These are phyloP conservation scores for Penicillium tannophilum DNA, from an alignment of 495 filamentous ascomycete species.

Conservation along the genomic window DNA sequence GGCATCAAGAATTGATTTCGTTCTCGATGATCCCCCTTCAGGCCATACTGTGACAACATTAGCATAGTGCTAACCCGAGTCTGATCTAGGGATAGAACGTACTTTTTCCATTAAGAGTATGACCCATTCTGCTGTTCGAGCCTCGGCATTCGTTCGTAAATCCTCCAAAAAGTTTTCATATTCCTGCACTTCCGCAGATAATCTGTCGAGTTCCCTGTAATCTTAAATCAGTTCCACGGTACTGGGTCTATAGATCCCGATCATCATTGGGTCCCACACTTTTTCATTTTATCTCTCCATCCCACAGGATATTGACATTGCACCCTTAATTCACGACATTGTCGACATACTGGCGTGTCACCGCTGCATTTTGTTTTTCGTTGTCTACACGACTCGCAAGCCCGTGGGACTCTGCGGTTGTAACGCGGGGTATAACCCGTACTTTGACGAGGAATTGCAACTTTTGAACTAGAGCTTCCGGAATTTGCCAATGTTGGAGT, in stretches of 20 bases:
- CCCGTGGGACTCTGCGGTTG: constrained; percentile 51
- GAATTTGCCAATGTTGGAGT: constrained; percentile 11
- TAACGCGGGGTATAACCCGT: constrained; percentile 32
- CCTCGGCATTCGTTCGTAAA: constrained; percentile 33
- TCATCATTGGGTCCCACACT: constrained; percentile 32
- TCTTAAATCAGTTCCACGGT: constrained; percentile 6
- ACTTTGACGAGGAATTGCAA: constrained; percentile 51
- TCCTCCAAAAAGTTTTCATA: constrained; percentile 52
- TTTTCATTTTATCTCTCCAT: constrained; percentile 61
- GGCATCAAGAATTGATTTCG: constrained; percentile 8
- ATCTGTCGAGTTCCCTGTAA: constrained; percentile 40
- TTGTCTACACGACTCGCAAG: constrained; percentile 73
- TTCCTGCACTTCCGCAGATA: constrained; percentile 51
- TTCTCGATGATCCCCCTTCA: constrained; percentile 7
- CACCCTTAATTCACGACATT: constrained; percentile 57
- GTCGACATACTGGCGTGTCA: constrained; percentile 56
- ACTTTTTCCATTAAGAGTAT: constrained; percentile 42
- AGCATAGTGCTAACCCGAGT: not conserved
- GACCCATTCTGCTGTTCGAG: constrained; percentile 37
- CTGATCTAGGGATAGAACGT: constrained; percentile 7
- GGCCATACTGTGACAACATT: constrained; percentile 10
- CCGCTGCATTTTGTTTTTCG: constrained; percentile 68
- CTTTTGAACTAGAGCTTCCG: constrained; percentile 31
- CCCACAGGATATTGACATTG: constrained; percentile 57
- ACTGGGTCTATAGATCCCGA: not conserved